These are phyloP conservation scores for Phytophthora ohioensis DNA, from an alignment of 352 stramenopile species.

Conservation along the genomic window DNA sequence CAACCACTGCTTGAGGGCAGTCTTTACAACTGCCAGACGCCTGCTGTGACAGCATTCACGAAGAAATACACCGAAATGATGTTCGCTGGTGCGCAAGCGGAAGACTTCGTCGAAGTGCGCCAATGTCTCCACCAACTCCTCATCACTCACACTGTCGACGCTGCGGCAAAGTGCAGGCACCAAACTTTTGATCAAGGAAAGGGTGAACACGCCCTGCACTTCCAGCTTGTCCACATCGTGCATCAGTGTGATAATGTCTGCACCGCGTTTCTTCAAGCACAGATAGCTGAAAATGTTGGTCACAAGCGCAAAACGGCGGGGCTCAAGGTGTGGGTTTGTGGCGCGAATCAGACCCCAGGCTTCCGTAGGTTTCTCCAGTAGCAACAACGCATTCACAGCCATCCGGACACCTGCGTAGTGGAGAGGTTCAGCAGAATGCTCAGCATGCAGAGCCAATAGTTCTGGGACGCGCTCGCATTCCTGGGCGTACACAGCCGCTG, in stretches of 20 bases:
- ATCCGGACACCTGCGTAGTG: conserved; percentile 56
- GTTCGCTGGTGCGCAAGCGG: conserved; percentile 41
- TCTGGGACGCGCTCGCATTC: conserved; percentile 58
- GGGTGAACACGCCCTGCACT: conserved; percentile 42
- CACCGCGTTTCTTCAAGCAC: conserved; percentile 42
- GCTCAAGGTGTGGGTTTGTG: conserved; percentile 36
- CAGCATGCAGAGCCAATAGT: conserved; percentile 46
- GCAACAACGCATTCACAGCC: conserved; percentile 61
- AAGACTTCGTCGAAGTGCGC: conserved; percentile 46
- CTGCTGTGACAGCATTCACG: conserved; percentile 49
- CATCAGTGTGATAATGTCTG: conserved; percentile 47
- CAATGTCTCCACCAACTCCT: conserved; percentile 45
- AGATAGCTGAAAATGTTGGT: conserved; percentile 63
- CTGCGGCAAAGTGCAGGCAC: conserved; percentile 48
- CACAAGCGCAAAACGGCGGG: conserved; percentile 40
- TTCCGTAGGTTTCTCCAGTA: conserved; percentile 52
- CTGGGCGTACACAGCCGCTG: conserved; percentile 58
- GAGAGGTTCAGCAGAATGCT: conserved; percentile 41
- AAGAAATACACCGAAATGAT: conserved; percentile 50
- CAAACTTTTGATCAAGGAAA: conserved; percentile 47
- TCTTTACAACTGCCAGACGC: conserved; percentile 41
- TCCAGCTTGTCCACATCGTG: conserved; percentile 43
- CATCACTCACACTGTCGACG: conserved; percentile 43
- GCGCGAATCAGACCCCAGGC: conserved; percentile 54
- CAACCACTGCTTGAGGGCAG: conserved; percentile 43